These are phyloP conservation scores for Trichoderma sp. DNA, from an alignment of 2,329 filamentous ascomycete species.

Conservation along the genomic window DNA sequence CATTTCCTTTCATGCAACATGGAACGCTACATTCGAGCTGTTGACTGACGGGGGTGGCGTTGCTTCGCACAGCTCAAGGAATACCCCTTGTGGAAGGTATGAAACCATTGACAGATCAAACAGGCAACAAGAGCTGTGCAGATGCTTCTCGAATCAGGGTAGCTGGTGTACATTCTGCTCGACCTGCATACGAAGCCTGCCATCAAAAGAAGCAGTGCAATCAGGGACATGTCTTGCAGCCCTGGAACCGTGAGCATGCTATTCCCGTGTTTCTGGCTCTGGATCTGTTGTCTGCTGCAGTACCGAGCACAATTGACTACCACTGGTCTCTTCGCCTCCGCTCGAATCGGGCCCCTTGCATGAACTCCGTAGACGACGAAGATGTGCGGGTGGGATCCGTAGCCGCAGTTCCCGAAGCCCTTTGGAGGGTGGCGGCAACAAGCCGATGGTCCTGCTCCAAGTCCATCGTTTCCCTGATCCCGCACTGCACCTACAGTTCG, in stretches of 20 bases:
- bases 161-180: constrained; percentile 2
- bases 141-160: constrained; percentile 1
- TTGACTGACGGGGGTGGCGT: constrained; percentile 25
- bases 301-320: neutral
- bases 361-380: neutral
- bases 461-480: constrained; percentile 16
- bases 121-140: constrained; percentile 14
- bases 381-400: constrained; percentile 16
- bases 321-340: neutral
- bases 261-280: constrained; percentile 18
- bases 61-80: constrained; percentile 25
- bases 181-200: neutral
- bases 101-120: constrained; percentile 13
- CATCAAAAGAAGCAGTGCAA: neutral
- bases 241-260: neutral
- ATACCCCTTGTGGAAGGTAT: constrained; percentile 32
- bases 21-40: constrained; percentile 27
- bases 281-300: neutral
- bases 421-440: constrained; percentile 13
- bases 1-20: constrained; percentile 19
- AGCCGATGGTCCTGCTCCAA: neutral
- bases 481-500: constrained; percentile 19
- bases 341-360: constrained; percentile 21
- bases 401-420: constrained; percentile 24
- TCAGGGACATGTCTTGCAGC: constrained; percentile 16